Evolutionary conservation across 306 rosid species (phyloP), one percentile per base, ranked within the genome.

Genomic region (Ormosia semicastrata): DNA sequence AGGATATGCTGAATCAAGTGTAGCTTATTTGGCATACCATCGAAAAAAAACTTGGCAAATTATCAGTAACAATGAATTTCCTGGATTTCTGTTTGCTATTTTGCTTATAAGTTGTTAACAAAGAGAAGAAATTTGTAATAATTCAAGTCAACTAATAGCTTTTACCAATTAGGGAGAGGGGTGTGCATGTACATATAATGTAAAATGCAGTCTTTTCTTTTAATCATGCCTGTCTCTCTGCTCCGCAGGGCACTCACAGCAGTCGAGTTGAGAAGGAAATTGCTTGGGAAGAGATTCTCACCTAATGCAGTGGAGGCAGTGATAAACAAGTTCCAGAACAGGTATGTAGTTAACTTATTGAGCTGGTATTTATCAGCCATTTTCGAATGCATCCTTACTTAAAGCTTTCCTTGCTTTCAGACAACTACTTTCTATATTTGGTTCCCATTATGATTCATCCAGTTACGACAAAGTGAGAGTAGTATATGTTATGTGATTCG

Each of bases 211-310:
- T 60, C 0, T 46, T 50, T 36, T 71, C 60, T 69, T 46, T 80
- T 39, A 69, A 84, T 54, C 39, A 44, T 59, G 76, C 36, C 14
- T 66, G 36, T 69, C 62, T 75, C 50, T 78, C 44, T 82, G 11
- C 53, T 83, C 71, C 34, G 47, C 89, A 95, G 99, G 85, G 93
- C 96, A 83, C 92, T 87, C 88, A 90, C 98, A 18, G 89, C 91
- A 57, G 88, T 88, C 66, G 96, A 92, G 68, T 75, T 95, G 83
- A 86, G 86, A 87, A 95, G 90, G 88, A 93, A 93, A 80, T 75
- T 95, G 83, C 87, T 77, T 60, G 89, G 82, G 66, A 93, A 86
- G 87, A 72, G 74, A 75, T 84, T 92, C 84, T 85, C 91, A 84
- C 82, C 86, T 4, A 72, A 84, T 71, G 77, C 68, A 2, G 91